A percentile compares a stretch with the other conserved stretches of the same genome.
These are phyloP conservation scores for Dillenia turbinata DNA, from an alignment of 164 flowering plant genomes.

Conservation along the genomic window DNA sequence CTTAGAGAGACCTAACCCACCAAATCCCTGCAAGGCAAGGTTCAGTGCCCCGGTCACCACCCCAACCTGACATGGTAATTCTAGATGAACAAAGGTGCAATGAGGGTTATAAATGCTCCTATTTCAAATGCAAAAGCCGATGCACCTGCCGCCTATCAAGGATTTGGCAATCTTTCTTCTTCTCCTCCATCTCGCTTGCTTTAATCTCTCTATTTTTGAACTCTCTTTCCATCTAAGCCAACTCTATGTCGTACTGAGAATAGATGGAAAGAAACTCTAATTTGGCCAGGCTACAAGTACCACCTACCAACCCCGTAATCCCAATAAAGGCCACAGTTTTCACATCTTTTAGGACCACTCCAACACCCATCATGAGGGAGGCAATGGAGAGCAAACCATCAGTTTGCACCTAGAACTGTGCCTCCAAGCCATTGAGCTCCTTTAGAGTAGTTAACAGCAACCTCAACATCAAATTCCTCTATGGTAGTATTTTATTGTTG, in stretches of 20 bases:
- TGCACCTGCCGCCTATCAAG: slow-evolving; percentile 18
- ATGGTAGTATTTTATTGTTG: too few relatives aligned
- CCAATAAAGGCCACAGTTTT: slow-evolving; percentile 24
- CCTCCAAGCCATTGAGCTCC: slow-evolving; percentile 28
- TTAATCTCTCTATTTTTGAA: not conserved
- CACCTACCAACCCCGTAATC: slow-evolving; percentile 25
- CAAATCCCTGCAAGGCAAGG: slow-evolving; percentile 20
- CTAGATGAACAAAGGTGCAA: slow-evolving; percentile 17
- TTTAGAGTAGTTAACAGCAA: slow-evolving; percentile 18
- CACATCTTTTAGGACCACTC: slow-evolving; percentile 17
- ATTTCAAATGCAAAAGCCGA: slow-evolving; percentile 24
- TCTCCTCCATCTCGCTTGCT: not conserved
- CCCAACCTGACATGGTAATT: slow-evolving; percentile 16
- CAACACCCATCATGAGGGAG: slow-evolving; percentile 25
- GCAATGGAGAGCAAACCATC: slow-evolving; percentile 28
- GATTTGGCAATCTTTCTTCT: slow-evolving; percentile 16
- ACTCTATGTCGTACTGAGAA: slow-evolving; percentile 26
- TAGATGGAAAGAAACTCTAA: slow-evolving; percentile 29
- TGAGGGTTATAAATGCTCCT: slow-evolving; percentile 14
- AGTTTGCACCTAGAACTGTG: slow-evolving; percentile 28
- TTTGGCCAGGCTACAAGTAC: slow-evolving; percentile 32
- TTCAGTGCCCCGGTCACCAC: slow-evolving; percentile 13
- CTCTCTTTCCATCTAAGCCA: slow-evolving; percentile 24
- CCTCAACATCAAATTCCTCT: too few relatives aligned
- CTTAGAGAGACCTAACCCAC: slow-evolving; percentile 15